Evolutionary conservation across 805 yeast species (phyloP), one percentile per base, ranked within the genome.

Genomic region (Wickerhamomyces sydowiorum): DNA sequence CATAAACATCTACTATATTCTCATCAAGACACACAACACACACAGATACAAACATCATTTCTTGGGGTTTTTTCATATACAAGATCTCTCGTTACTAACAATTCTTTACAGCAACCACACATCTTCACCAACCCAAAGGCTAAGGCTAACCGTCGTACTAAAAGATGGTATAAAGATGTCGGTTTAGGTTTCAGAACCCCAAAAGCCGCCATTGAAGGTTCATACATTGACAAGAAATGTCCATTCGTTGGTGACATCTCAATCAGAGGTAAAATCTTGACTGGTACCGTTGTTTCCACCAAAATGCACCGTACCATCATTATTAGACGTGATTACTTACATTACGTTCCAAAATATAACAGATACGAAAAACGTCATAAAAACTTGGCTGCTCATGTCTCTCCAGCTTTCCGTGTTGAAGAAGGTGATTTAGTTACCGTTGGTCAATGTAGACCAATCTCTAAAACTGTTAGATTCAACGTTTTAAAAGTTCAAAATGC

Each of bases 131-230:
- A 93, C 91, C 89, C 98, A 83, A 93, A 93, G 88, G 83, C 96
- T 66, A 90, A 88, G 90, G 96, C 95, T 72, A 81, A 80, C 88
- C 86, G 86, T 78, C 82, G 90, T 80, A 85, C 96, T 84, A 93
- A 93, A 93, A 93, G 99, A 88, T 93, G 99, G 99, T 90, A 82
- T 73, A 93, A 93, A 86, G 96, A 93, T 53, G 97, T 88, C 66
- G 99, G 99, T 74, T 87, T 93, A 73, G 99, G 99, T 62, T 93
- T 89, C 97, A 93, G 93, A 88, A 93, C 99, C 79, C 99, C 99
- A 76, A 85, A 82, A 78, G 77, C 90, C 70, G 99, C 99, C 67
- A 86, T 90, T 76, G 91, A 85, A 72, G 99, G 99, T 75, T 77
- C 89, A 65, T 93, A 93, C 95, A 90, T 93, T 70, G 99, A 85